Conservation (phyloP, 768 basidiomycete species). For the Lactarius tabidus region DNA sequence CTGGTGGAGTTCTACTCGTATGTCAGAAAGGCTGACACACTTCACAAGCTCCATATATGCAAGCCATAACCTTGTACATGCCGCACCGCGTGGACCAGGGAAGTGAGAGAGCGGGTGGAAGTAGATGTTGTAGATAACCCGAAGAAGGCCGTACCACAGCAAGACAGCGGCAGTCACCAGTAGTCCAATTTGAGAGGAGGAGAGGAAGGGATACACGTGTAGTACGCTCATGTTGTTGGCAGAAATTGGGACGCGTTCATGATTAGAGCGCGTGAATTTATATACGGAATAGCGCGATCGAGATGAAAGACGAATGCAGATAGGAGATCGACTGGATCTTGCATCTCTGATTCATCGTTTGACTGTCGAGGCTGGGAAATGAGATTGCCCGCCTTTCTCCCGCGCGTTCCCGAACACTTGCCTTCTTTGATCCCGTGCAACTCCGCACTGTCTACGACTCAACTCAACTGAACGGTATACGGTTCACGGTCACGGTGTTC, state of each 20-base stretch:
- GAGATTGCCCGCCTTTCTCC: too few species aligned
- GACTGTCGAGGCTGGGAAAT: too few species aligned
- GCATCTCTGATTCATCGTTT: not conserved
- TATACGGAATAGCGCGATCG: not conserved
- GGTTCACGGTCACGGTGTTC: too few species aligned
- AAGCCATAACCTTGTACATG: constrained; percentile 20
- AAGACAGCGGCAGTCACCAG: not conserved
- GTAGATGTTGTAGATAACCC: constrained; percentile 7
- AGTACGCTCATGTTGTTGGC: not conserved
- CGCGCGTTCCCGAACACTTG: not conserved
- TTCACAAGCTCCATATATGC: constrained; percentile 16
- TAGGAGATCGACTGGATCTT: not conserved
- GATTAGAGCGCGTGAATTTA: not conserved
- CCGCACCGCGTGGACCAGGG: constrained; percentile 19
- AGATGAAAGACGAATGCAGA: not conserved
- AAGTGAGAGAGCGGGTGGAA: constrained; percentile 20
- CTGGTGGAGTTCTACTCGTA: constrained; percentile 14
- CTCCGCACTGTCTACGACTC: not conserved
- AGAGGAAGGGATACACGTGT: not conserved
- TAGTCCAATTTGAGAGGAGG: not conserved
- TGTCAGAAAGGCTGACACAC: constrained; percentile 8
- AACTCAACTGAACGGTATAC: not conserved
- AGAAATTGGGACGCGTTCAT: not conserved
- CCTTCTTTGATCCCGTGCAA: not conserved
- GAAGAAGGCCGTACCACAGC: constrained; percentile 1